Percentiles rank a stretch among this genome's conserved stretches.
Evolutionary conservation across 208 protist species (phyloP).

Genomic region (Endotrypanum monterogeii): DNA sequence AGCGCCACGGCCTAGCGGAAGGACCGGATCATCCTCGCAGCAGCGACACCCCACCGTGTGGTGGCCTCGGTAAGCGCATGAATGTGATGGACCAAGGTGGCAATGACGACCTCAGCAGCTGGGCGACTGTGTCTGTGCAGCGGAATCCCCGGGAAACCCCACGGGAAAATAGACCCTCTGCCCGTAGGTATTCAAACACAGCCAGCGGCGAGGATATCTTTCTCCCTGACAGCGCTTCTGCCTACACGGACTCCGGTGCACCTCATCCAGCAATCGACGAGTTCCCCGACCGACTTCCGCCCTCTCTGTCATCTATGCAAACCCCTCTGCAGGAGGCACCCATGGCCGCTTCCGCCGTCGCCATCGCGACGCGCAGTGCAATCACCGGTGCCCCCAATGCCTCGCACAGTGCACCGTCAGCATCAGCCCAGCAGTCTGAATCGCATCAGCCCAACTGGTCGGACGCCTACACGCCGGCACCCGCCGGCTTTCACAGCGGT

Average conservation of each 20-base stretch:
- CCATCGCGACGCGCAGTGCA: background rate
- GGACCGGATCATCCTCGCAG: background rate
- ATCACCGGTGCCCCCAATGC: background rate
- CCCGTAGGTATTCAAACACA: background rate
- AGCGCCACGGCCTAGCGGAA: conserved; percentile 8
- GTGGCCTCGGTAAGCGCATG: background rate
- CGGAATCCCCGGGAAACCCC: background rate
- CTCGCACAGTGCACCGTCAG: background rate
- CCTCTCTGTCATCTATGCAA: background rate
- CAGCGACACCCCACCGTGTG: background rate
- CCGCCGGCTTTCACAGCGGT: conserved; percentile 20
- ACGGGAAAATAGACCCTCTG: background rate
- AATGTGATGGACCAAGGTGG: background rate
- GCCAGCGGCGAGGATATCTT: conserved; percentile 9
- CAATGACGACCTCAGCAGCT: conserved; percentile 3
- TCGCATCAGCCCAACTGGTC: background rate
- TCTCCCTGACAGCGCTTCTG: conserved; percentile 11
- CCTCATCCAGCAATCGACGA: background rate
- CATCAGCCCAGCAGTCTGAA: background rate
- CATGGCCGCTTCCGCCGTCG: background rate
- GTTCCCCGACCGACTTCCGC: background rate
- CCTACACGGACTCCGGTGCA: background rate
- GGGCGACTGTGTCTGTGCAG: background rate
- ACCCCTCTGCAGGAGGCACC: background rate
- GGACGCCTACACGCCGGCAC: conserved; percentile 4